Evolutionary conservation across 176 grass and related monocot species (phyloP).

Genomic region (Stipa capillata): DNA sequence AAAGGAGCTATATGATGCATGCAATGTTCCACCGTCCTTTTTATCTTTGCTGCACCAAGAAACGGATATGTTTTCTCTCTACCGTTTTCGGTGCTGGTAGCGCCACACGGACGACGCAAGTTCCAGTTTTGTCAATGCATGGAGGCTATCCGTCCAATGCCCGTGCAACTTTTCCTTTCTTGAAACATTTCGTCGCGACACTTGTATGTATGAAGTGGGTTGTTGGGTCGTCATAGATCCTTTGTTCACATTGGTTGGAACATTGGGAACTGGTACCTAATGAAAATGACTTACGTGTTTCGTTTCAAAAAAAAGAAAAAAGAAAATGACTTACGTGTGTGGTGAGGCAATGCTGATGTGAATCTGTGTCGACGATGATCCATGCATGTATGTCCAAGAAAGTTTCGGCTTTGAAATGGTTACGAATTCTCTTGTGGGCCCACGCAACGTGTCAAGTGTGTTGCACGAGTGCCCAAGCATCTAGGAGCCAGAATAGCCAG

Average conservation of each 20-base stretch:
- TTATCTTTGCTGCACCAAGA: neutral
- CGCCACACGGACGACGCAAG: neutral
- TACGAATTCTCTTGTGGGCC: neutral
- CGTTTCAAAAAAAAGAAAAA: too few relatives aligned
- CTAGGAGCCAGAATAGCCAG: neutral
- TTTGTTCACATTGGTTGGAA: neutral
- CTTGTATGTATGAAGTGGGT: slow-evolving; percentile 15
- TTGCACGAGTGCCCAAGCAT: slow-evolving; percentile 10
- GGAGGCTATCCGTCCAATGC: neutral
- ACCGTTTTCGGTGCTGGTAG: slow-evolving; percentile 14
- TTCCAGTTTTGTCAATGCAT: slow-evolving; percentile 21
- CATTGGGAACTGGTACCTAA: neutral
- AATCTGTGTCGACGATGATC: neutral
- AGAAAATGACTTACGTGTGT: neutral
- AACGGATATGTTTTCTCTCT: neutral
- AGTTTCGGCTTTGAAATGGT: neutral
- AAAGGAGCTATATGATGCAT: neutral
- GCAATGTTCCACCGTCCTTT: slow-evolving; percentile 22
- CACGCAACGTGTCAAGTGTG: slow-evolving; percentile 19
- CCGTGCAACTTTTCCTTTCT: neutral
- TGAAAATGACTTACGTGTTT: neutral
- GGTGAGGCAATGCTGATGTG: neutral
- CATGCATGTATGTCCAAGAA: neutral
- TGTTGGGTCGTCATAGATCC: slow-evolving; percentile 17
- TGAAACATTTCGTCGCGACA: neutral